Conservation (phyloP, 202 grass and related monocot species). For the Tripidium arundinaceum region DNA sequence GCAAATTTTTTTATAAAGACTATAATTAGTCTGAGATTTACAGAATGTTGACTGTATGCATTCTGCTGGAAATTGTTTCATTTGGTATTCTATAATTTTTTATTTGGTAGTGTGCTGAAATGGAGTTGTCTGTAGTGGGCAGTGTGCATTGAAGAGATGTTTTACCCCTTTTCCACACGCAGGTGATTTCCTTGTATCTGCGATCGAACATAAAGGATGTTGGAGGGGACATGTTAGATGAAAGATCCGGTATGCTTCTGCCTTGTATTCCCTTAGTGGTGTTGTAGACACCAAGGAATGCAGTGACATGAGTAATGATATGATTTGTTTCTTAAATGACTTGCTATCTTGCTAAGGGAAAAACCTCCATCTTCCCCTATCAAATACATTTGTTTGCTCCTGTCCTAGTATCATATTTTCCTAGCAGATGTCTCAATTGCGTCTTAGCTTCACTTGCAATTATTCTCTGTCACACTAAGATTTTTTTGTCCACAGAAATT, state of each 20-base stretch:
- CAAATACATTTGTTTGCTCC: not conserved
- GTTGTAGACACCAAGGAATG: not conserved
- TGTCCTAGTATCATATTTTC: slow-evolving; percentile 1
- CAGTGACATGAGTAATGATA: slow-evolving; percentile 7
- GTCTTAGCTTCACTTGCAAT: slow-evolving; percentile 11
- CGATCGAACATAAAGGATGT: slow-evolving; percentile 65
- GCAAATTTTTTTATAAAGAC: not conserved
- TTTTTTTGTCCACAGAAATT: slow-evolving; percentile 62
- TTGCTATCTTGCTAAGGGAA: slow-evolving; percentile 10
- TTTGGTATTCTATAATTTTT: not conserved
- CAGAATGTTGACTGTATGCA: not conserved
- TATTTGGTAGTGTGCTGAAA: not conserved
- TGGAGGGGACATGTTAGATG: slow-evolving; percentile 28
- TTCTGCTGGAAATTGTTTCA: not conserved
- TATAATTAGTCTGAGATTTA: not conserved
- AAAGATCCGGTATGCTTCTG: slow-evolving; percentile 57
- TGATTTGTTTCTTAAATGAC: slow-evolving; percentile 32
- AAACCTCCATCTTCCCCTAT: not conserved
- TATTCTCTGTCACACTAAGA: slow-evolving; percentile 16
- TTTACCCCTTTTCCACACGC: slow-evolving; percentile 15
- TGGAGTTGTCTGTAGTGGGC: not conserved
- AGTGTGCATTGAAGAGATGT: not conserved
- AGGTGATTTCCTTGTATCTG: slow-evolving; percentile 93
- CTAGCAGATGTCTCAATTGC: slow-evolving; percentile 2
- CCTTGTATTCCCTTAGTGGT: not conserved